phyloP scores from a whole-genome alignment of 164 flowering plant species.

The Pachysandra terminalis region DNA sequence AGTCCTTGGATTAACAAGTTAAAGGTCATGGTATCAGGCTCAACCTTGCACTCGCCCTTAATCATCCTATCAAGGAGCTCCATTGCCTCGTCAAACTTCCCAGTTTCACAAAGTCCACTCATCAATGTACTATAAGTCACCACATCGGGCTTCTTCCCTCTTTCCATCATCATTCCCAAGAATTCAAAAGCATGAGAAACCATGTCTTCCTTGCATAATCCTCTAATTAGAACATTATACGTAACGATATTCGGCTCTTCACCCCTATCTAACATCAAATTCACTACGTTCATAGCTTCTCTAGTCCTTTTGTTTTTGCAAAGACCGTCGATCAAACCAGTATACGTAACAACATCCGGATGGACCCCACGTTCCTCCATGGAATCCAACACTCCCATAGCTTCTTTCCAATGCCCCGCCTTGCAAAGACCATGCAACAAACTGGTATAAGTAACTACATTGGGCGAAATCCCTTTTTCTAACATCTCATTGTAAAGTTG shows the following conservation, averaged over 20 bases:
- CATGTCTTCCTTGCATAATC: constrained; percentile 54
- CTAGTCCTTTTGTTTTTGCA: constrained; percentile 40
- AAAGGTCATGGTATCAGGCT: constrained; percentile 44
- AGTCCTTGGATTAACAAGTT: constrained; percentile 56
- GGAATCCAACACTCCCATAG: constrained; percentile 29
- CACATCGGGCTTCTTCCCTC: constrained; percentile 49
- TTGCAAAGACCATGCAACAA: constrained; percentile 44
- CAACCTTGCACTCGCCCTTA: constrained; percentile 25
- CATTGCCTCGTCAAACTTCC: constrained; percentile 56
- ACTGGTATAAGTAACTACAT: constrained; percentile 42
- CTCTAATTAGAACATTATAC: constrained; percentile 54
- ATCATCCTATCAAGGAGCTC: constrained; percentile 38
- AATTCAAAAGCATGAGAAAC: constrained; percentile 48
- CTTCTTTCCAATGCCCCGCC: constrained; percentile 53
- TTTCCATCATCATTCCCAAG: constrained; percentile 43
- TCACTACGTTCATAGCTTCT: constrained; percentile 46
- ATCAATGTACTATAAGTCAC: constrained; percentile 54
- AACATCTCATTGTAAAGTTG: constrained; percentile 44
- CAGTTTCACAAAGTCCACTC: constrained; percentile 40
- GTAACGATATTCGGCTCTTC: constrained; percentile 45
- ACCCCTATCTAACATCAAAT: constrained; percentile 59
- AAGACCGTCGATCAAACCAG: constrained; percentile 55
- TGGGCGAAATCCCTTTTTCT: constrained; percentile 39
- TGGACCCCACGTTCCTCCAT: constrained; percentile 46
- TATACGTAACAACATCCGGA: constrained; percentile 52